Evolutionary conservation across 106 monocot species (phyloP), one percentile per base, ranked within the genome.

Genomic region (Dactylorhiza incarnata): DNA sequence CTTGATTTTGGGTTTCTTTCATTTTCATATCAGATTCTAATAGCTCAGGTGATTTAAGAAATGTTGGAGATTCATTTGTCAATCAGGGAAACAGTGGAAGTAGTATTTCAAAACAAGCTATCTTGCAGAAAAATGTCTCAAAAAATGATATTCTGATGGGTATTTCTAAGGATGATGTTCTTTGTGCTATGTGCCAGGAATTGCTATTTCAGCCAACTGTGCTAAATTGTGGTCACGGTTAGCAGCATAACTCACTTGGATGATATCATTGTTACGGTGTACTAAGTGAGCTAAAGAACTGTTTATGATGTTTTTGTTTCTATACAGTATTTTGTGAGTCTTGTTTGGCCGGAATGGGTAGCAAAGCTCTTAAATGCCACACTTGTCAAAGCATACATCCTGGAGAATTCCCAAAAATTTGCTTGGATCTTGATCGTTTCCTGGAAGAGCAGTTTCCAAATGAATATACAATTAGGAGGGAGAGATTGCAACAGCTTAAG

Each of bases 341-440:
- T 75, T 88, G 90, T 74, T 45, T 91, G 45, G 17, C 48, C 37
- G 58, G 45, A 26, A 25, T 82, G 73, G 56, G 23, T 16, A 79
- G 54, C 45, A 81, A 73, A 69, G 50, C 68, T 59, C 49, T 85
- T 44, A 75, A 74, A 67, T 91, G 90, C 68, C 81, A 79, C 67
- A 77, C 78, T 76, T 91, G 90, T 76, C 16, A 79, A 74, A 77
- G 74, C 71, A 23, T 63, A 15, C 83, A 91, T 82, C 87, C 87
- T 48, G 85, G 85, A 76, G 81, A 78, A 37, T 75, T 85, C 70
- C 90, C 87, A 63, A 87, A 85, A 78, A 70, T 91, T 83, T 91
- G 83, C 49, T 85, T 85, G 74, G 82, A 85, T 81, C 74, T 87
- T 54, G 83, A 91, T 73, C 83, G 86, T 78, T 87, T 88, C 65